These are phyloP conservation scores for Crithidia sp. DNA, from an alignment of 208 protist species.

Conservation along the genomic window DNA sequence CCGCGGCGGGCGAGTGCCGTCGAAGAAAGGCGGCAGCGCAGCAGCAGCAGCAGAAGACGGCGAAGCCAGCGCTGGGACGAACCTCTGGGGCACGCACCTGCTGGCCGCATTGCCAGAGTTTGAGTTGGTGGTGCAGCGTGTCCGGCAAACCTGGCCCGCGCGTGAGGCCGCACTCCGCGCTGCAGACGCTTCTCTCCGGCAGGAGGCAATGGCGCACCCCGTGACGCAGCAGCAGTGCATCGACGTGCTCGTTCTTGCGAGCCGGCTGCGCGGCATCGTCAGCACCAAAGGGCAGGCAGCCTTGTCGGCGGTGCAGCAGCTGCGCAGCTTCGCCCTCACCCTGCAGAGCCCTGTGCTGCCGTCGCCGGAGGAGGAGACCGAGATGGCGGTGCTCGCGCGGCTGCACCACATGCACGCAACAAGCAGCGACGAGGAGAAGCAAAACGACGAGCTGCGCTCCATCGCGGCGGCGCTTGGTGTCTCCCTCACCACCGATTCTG, in stretches of 20 bases:
- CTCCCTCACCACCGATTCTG: background rate
- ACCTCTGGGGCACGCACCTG: constrained; percentile 67
- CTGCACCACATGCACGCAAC: constrained; percentile 5
- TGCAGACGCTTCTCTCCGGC: constrained; percentile 2
- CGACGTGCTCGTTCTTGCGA: constrained; percentile 31
- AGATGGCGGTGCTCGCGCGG: constrained; percentile 33
- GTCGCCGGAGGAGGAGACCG: constrained; percentile 45
- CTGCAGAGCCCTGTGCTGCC: constrained; percentile 47
- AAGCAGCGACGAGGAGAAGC: background rate
- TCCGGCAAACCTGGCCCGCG: constrained; percentile 40
- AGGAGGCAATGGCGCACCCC: background rate
- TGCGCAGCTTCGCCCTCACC: constrained; percentile 53
- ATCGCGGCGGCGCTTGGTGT: background rate
- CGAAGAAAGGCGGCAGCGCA: background rate
- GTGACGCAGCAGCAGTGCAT: constrained; percentile 38
- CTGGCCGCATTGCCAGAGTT: constrained; percentile 51
- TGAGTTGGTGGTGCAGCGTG: constrained; percentile 43
- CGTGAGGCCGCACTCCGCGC: constrained; percentile 12
- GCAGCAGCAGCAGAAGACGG: background rate
- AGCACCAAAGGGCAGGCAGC: background rate
- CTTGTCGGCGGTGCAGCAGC: constrained; percentile 40
- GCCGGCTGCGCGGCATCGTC: constrained; percentile 21
- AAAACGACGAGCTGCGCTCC: background rate
- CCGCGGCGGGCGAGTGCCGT: background rate
- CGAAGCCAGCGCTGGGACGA: constrained; percentile 2